Conservation (phyloP, 139 green algal genomes). For the Chlorella vulgaris region DNA sequence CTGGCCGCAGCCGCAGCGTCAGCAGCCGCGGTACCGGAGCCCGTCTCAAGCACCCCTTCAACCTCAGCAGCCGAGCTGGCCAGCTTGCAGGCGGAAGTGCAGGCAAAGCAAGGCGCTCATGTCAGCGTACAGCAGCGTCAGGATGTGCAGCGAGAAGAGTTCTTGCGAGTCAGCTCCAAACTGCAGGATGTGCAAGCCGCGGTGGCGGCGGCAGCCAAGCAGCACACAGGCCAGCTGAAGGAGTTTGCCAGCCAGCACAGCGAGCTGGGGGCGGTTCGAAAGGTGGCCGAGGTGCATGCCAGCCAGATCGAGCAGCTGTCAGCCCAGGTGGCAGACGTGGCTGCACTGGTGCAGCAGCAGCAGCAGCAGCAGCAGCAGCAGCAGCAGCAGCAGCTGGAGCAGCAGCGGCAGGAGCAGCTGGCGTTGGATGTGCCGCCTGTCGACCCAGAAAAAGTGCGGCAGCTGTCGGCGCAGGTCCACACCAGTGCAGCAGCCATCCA, state of each 20-base stretch:
- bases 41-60: no score
- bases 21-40: neutral
- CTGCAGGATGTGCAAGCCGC: neutral
- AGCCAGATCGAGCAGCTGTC: neutral
- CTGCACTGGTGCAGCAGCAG: neutral
- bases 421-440: no score
- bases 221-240: constrained; percentile 1
- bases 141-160: neutral
- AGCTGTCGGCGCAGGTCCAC: neutral
- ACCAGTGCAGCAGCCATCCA: neutral
- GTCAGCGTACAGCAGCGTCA: neutral
- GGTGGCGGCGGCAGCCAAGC: neutral
- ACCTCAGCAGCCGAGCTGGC: neutral
- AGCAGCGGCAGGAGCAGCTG: neutral
- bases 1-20: neutral
- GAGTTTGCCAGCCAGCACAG: neutral
- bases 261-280: neutral
- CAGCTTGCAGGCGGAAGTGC: neutral
- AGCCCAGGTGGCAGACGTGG: neutral
- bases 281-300: neutral
- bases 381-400: neutral
- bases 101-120: neutral
- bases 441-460: neutral
- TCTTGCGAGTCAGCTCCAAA: neutral
- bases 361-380: neutral